Evolutionary conservation across 768 basidiomycete genomes (phyloP), one percentile per base, ranked within the genome.

Genomic region (Pisolithus microcarpus): DNA sequence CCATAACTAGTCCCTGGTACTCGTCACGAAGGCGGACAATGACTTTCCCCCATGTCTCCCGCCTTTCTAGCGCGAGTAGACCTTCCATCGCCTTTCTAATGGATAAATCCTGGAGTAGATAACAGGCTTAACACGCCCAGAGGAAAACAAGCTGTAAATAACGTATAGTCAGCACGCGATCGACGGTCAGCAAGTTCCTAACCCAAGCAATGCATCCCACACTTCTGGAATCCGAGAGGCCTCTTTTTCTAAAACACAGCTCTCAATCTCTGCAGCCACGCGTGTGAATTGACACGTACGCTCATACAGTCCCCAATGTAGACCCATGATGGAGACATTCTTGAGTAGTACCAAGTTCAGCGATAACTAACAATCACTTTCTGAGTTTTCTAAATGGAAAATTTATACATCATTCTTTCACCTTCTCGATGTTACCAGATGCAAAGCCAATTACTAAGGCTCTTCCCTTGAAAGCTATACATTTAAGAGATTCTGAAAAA

Each of bases 41-140:
- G 0, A 76, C 87, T 63, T 97, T 97, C 0, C 95, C 95, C 90
- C 92, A 98, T 5, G 92, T 94, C 69, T 89, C 79, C 55, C 95
- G 73, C 43, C 72, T 73, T 61, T 93, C 92, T 18, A 98, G 68
- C 23, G 88, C 91, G 13, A 61, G 63, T 46, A 97, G 68, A 1
- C 86, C 95, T 1, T 84, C 79, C 3, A 76, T 68, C 2, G 93
- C 68, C 8, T 66, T 23, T 87, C 85, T 1, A 97, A 68, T 0
- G 87, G 65, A 66, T 81, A 96, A 1, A 85, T 61, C 46, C 82
- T 75, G 9, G 78, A 70, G 62, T 88, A 97, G 10, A 81, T 70
- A 2, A 91, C 73, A 1, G 92, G 90, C 46, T 77, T 78, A 11
- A 84, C 68, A 50, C 77, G 76, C 5, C 81, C 81, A 5, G 81